phyloP scores from a whole-genome alignment of 2,329 filamentous ascomycete species.

The Fusarium concolor region DNA sequence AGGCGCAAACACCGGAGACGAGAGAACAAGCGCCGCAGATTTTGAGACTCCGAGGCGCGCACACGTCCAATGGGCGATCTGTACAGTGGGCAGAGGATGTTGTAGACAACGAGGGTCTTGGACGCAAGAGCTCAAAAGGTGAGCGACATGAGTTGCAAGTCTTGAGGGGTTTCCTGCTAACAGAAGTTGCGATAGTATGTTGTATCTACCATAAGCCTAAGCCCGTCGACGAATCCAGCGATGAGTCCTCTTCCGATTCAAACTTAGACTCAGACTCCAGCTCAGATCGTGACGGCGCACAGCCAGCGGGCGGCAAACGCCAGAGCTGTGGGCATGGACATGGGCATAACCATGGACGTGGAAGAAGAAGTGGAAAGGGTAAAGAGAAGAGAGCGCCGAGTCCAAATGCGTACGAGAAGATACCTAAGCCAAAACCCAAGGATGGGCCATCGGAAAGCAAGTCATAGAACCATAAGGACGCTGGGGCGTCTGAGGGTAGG shows the following conservation, averaged over 20 bases:
- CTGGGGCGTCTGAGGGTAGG: background rate
- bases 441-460: slow-evolving; percentile 41
- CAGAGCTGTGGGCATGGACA: slow-evolving; percentile 56
- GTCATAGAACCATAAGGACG: slow-evolving; percentile 29
- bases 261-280: slow-evolving; percentile 65
- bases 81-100: slow-evolving; percentile 96
- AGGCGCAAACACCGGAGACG: slow-evolving; percentile 45
- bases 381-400: slow-evolving; percentile 66
- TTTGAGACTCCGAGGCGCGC: slow-evolving; percentile 65
- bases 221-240: slow-evolving; percentile 83
- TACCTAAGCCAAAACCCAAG: slow-evolving; percentile 63
- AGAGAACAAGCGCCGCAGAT: slow-evolving; percentile 53
- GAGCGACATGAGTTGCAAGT: slow-evolving; percentile 35
- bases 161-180: background rate
- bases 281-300: slow-evolving; percentile 45
- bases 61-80: slow-evolving; percentile 62
- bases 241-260: slow-evolving; percentile 70
- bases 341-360: slow-evolving; percentile 47
- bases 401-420: slow-evolving; percentile 85
- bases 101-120: slow-evolving; percentile 94
- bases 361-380: slow-evolving; percentile 48
- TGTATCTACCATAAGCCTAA: slow-evolving; percentile 96
- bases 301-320: slow-evolving; percentile 52
- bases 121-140: slow-evolving; percentile 96
- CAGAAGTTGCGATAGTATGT: slow-evolving; percentile 73